Evolutionary conservation across 371 early-diverging fungal species (phyloP).

Genomic region (Mucor racemosus): DNA sequence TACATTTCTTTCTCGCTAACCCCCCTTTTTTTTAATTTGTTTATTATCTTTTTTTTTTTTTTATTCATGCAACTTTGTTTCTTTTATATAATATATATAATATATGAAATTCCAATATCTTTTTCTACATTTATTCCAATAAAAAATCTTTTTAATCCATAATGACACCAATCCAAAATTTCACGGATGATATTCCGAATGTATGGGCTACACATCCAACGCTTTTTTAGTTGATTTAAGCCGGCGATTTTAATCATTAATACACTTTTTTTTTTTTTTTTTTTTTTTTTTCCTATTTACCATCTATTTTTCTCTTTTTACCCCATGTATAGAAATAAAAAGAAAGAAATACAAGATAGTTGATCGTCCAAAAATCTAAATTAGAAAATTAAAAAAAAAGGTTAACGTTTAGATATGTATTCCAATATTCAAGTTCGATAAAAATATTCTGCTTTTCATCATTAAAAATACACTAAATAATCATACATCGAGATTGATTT

Average conservation of each 20-base stretch:
- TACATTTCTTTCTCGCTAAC: not conserved
- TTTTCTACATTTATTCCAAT: not conserved
- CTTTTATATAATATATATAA: not conserved
- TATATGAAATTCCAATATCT: not conserved
- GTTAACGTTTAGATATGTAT: no score
- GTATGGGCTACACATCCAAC: not conserved
- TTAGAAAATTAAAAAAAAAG: not conserved
- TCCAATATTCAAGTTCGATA: not conserved
- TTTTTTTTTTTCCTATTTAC: not conserved
- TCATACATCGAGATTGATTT: not conserved
- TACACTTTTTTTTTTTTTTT: no score
- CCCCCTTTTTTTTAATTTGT: not conserved
- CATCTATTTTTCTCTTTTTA: not conserved
- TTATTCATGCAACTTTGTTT: not conserved
- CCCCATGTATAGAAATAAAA: not conserved
- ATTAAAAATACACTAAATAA: not conserved
- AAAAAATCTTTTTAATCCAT: not conserved
- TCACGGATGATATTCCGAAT: not conserved
- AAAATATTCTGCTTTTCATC: not conserved
- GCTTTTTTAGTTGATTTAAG: not conserved
- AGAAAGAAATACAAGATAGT: not conserved
- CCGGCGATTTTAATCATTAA: not conserved
- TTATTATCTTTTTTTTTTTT: conserved; percentile 1
- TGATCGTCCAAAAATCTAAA: not conserved
- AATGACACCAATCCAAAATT: not conserved